phyloP scores from a whole-genome alignment of 805 yeast species.

The Lipomyces anomalus region DNA sequence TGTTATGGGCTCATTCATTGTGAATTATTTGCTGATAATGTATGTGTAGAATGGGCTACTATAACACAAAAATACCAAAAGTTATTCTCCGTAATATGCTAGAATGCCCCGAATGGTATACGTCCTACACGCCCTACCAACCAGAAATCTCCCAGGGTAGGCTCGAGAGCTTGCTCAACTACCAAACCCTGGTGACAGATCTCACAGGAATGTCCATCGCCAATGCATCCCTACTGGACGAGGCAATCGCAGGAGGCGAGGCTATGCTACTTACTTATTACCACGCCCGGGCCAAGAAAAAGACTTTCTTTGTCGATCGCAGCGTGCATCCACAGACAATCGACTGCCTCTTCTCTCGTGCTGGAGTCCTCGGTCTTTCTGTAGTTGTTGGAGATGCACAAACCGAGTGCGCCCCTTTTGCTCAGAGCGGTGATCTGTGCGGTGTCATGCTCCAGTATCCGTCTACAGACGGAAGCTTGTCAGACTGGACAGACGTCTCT shows the following conservation, averaged over 20 bases:
- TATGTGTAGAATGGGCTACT: constrained; percentile 65
- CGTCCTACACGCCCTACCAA: constrained; percentile 97
- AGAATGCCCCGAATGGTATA: constrained; percentile 97
- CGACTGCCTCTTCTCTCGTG: constrained; percentile 72
- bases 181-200: constrained; percentile 85
- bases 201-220: constrained; percentile 93
- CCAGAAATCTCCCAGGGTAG: constrained; percentile 98
- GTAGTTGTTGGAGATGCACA: too few species aligned
- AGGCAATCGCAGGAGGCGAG: constrained; percentile 96
- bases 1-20: not conserved
- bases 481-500: constrained; percentile 50
- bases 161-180: constrained; percentile 80
- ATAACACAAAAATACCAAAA: constrained; percentile 83
- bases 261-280: constrained; percentile 84
- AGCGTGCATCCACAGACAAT: constrained; percentile 82
- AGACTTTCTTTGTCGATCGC: constrained; percentile 63
- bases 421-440: constrained; percentile 55
- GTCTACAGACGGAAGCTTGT: constrained; percentile 69
- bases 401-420: too few species aligned
- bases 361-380: constrained; percentile 64
- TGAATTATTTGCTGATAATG: not conserved
- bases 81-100: constrained; percentile 88
- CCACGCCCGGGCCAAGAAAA: constrained; percentile 59
- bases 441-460: constrained; percentile 93
- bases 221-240: constrained; percentile 90